phyloP scores from a whole-genome alignment of 208 protist genomes.

The Acanthamoeba castellanii region DNA sequence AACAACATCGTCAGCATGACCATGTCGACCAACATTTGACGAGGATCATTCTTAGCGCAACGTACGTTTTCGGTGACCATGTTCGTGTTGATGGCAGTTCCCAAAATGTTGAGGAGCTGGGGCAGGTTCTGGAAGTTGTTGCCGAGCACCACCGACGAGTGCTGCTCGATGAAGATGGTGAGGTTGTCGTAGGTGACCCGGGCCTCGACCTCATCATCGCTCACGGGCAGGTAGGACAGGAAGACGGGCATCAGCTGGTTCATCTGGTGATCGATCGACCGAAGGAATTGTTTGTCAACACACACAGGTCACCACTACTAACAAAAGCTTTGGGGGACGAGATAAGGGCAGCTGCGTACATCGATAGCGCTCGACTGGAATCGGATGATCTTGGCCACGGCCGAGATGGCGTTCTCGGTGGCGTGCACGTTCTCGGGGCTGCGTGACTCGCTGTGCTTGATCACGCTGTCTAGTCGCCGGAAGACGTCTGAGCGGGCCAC shows the following conservation, averaged over 20 bases:
- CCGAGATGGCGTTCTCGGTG: slow-evolving; percentile 86
- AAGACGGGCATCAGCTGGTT: slow-evolving; percentile 51
- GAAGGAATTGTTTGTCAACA: too few relatives aligned
- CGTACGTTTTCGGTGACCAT: slow-evolving; percentile 1
- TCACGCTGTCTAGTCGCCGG: slow-evolving; percentile 30
- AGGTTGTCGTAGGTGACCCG: slow-evolving; percentile 38
- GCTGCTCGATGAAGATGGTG: slow-evolving; percentile 59
- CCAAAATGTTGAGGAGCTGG: slow-evolving; percentile 17
- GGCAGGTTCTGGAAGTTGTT: slow-evolving; percentile 44
- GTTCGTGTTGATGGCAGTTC: background rate
- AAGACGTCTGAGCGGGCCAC: slow-evolving; percentile 34
- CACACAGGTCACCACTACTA: background rate
- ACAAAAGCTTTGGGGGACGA: background rate
- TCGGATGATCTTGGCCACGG: slow-evolving; percentile 83
- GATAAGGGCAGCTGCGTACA: background rate
- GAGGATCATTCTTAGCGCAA: background rate
- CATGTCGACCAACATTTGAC: background rate
- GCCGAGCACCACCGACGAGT: background rate
- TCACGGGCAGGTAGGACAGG: slow-evolving; percentile 71
- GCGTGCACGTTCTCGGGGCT: slow-evolving; percentile 68
- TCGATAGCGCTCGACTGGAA: background rate
- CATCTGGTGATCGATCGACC: background rate
- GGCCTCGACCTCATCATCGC: slow-evolving; percentile 60
- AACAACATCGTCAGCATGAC: background rate
- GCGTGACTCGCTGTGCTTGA: background rate